A percentile compares a stretch with the other conserved stretches of the same genome.
Evolutionary conservation across 805 yeast species (phyloP).

Genomic region (Tetrapisispora pingtungensis): DNA sequence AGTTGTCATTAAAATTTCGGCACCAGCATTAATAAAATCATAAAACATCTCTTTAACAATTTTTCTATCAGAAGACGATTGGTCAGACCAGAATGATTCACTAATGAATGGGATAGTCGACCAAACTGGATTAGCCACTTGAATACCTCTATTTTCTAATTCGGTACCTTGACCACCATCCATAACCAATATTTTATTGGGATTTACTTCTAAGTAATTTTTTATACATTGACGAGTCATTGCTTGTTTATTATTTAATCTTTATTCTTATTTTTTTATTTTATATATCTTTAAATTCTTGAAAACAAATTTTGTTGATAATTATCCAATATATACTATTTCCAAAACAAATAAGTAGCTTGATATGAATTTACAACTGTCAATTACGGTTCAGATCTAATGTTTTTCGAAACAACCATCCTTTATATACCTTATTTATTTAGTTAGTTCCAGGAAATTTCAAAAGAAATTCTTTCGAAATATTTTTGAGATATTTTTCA

Average conservation of each 20-base stretch:
- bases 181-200: conserved; percentile 16
- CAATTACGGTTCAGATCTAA: no score
- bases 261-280: neutral
- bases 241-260: neutral
- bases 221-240: conserved; percentile 2
- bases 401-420: no score
- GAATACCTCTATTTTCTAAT: conserved; percentile 40
- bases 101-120: conserved; percentile 42
- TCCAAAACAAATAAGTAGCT: no score
- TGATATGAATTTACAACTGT: no score
- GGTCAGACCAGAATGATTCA: conserved; percentile 21
- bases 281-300: no score
- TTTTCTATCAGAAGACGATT: conserved; percentile 29
- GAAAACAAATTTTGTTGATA: no score
- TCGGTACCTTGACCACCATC: conserved; percentile 66
- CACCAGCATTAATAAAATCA: conserved; percentile 44
- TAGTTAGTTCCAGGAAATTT: no score
- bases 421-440: no score
- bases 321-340: no score
- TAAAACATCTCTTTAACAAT: conserved; percentile 39
- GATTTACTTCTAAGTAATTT: conserved; percentile 6
- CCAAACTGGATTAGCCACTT: conserved; percentile 47
- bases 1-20: conserved; percentile 44
- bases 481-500: no score
- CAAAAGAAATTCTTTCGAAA: no score